Evolutionary conservation across 805 yeast genomes (phyloP).

Genomic region (Sungouiella thailandica): DNA sequence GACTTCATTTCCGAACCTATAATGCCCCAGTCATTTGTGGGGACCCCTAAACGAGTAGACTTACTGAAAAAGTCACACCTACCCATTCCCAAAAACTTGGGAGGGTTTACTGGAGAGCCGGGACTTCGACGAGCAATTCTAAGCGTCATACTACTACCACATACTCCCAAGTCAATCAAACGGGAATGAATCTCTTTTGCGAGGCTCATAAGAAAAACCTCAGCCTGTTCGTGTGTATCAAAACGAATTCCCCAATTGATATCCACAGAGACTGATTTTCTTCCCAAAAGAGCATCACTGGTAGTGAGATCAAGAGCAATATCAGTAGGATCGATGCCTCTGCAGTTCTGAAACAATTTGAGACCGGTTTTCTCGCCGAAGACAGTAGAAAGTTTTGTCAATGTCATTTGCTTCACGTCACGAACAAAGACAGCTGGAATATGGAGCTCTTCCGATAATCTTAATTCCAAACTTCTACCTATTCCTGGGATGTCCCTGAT

Average conservation of each 20-base stretch:
- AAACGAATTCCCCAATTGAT: constrained; percentile 89
- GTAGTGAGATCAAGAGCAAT: constrained; percentile 50
- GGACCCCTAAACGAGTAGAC: constrained; percentile 53
- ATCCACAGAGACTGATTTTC: constrained; percentile 82
- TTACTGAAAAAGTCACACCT: constrained; percentile 60
- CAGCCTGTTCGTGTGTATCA: constrained; percentile 54
- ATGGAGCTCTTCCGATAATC: constrained; percentile 34
- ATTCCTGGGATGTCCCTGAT: constrained; percentile 55
- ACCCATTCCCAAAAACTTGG: constrained; percentile 85
- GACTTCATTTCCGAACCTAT: constrained; percentile 55
- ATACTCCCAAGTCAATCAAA: constrained; percentile 39
- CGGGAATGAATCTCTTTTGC: constrained; percentile 56
- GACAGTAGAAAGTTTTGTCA: constrained; percentile 32
- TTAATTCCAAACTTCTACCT: constrained; percentile 47
- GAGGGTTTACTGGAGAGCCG: constrained; percentile 68
- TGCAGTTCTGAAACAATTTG: constrained; percentile 52
- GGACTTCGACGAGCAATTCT: constrained; percentile 61
- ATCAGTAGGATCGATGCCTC: constrained; percentile 65
- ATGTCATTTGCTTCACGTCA: constrained; percentile 33
- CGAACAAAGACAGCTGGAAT: constrained; percentile 25
- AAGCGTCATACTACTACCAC: constrained; percentile 57
- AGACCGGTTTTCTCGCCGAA: constrained; percentile 71
- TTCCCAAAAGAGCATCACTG: constrained; percentile 39
- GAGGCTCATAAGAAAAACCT: constrained; percentile 53
- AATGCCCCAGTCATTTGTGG: constrained; percentile 57